Percentiles rank a stretch among this genome's conserved stretches.
phyloP scores from a whole-genome alignment of 2,329 filamentous ascomycete species.

The Nectriaceae sp. region DNA sequence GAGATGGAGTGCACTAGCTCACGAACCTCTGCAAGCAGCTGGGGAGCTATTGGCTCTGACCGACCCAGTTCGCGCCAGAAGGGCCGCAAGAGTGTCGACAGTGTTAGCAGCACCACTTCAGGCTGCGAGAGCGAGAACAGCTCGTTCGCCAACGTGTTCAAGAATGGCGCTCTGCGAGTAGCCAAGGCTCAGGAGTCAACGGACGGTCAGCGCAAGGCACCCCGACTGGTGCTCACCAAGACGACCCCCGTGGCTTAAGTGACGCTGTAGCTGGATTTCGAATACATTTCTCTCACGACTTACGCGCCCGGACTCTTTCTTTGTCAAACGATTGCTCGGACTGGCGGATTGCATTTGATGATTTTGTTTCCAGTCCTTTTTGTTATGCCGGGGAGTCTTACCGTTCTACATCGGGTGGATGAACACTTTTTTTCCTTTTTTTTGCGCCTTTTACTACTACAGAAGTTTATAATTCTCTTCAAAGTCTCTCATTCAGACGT shows the following conservation, averaged over 20 bases:
- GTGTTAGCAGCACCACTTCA: slow-evolving; percentile 59
- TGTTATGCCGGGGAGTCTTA: slow-evolving; percentile 26
- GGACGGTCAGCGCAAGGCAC: slow-evolving; percentile 74
- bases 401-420: slow-evolving; percentile 24
- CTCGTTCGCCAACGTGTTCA: slow-evolving; percentile 69
- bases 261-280: slow-evolving; percentile 21
- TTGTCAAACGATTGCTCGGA: slow-evolving; percentile 41
- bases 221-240: slow-evolving; percentile 84
- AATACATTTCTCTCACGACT: slow-evolving; percentile 34
- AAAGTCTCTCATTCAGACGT: slow-evolving; percentile 40
- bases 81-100: slow-evolving; percentile 63
- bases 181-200: slow-evolving; percentile 55
- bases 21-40: slow-evolving; percentile 71
- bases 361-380: slow-evolving; percentile 29
- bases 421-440: slow-evolving; percentile 19
- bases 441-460: slow-evolving; percentile 25
- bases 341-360: slow-evolving; percentile 34
- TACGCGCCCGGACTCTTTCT: slow-evolving; percentile 38
- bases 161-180: slow-evolving; percentile 55
- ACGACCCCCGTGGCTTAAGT: slow-evolving; percentile 26
- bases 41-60: slow-evolving; percentile 84
- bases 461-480: slow-evolving; percentile 42
- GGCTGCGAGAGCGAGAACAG: slow-evolving; percentile 51
- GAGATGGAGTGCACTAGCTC: slow-evolving; percentile 72
- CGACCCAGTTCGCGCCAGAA: slow-evolving; percentile 73